Evolutionary conservation across 2,329 filamentous ascomycete genomes (phyloP).

Genomic region (Trichophyton rubrum): DNA sequence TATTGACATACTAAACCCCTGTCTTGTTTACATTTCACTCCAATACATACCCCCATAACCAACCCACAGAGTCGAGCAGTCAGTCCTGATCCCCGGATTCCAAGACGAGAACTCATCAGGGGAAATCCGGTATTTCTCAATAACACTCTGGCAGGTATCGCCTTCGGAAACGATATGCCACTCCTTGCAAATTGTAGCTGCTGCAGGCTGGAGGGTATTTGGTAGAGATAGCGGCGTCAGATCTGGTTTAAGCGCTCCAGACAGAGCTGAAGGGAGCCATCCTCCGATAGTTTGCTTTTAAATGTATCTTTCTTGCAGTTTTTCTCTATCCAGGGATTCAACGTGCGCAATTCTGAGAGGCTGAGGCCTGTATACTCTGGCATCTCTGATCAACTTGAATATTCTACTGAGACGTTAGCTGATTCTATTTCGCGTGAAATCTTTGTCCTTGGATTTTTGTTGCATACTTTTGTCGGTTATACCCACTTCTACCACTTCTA

Average conservation of each 20-base stretch:
- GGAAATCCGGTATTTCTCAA: not conserved
- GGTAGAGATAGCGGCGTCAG: not conserved
- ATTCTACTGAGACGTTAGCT: not conserved
- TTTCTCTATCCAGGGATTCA: not conserved
- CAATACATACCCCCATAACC: not conserved
- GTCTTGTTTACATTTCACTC: not conserved
- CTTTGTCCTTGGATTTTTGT: not conserved
- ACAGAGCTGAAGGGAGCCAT: not conserved
- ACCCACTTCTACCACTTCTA: not conserved
- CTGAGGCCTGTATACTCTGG: not conserved
- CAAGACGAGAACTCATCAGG: not conserved
- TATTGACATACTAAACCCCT: not conserved
- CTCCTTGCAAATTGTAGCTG: not conserved
- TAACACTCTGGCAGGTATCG: not conserved
- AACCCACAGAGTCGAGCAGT: not conserved
- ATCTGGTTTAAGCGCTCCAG: not conserved
- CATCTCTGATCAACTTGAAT: not conserved
- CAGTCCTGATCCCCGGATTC: not conserved
- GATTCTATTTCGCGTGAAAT: not conserved
- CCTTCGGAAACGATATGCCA: not conserved
- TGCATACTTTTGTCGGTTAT: not conserved
- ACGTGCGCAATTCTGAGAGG: not conserved
- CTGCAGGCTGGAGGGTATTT: not conserved
- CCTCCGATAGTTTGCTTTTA: not conserved
- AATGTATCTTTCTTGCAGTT: not conserved